phyloP scores from a whole-genome alignment of 371 early-diverging fungal genomes.

The Mortierella sp. region DNA sequence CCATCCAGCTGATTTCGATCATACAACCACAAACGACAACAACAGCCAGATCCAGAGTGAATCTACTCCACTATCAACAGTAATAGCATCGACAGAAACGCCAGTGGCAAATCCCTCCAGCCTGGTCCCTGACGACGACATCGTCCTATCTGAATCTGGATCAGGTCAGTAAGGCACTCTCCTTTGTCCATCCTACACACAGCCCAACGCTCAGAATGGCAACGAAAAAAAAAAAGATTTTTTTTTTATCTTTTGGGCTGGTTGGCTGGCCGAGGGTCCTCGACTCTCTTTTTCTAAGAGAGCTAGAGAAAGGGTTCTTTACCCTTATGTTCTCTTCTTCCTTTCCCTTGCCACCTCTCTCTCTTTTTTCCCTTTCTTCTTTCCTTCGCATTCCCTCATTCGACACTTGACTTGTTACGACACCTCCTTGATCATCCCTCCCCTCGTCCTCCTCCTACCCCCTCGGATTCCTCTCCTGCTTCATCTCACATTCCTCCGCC shows the following conservation, averaged over 20 bases:
- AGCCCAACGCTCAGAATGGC: background rate
- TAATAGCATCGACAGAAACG: background rate
- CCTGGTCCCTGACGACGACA: background rate
- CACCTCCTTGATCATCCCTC: constrained; percentile 8
- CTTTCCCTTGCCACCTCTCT: background rate
- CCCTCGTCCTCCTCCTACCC: background rate
- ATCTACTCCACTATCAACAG: no score
- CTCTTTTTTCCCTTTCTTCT: background rate
- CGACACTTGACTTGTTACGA: background rate
- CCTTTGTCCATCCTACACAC: background rate
- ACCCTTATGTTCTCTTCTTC: background rate
- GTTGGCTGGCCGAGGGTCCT: background rate
- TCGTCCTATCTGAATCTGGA: background rate
- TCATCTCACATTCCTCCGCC: background rate
- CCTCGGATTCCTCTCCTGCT: background rate
- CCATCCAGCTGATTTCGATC: background rate
- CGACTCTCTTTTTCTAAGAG: background rate
- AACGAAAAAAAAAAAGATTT: background rate
- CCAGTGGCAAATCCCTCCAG: background rate
- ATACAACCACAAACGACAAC: background rate
- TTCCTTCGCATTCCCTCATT: background rate
- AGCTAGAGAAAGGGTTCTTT: constrained; percentile 6
- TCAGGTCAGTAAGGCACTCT: background rate
- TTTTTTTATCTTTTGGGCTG: background rate
- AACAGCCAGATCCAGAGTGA: no score